Evolutionary conservation across 2,329 filamentous ascomycete species (phyloP), one percentile per base, ranked within the genome.

Genomic region (Thielaviopsis populi): DNA sequence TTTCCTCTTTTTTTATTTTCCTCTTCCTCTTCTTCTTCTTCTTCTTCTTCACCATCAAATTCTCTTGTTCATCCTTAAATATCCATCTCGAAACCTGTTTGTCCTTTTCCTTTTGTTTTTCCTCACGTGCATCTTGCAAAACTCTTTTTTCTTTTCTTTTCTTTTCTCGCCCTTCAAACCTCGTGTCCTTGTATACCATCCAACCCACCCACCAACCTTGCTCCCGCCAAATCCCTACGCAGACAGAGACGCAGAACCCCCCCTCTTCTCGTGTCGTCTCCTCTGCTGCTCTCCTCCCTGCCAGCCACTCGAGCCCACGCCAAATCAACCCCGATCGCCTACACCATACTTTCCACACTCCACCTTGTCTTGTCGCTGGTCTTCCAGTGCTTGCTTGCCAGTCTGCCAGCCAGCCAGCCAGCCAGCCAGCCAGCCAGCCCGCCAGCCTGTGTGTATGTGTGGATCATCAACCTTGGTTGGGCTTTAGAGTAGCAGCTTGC

Each of bases 51-150:
- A 56, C 8, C 15, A 56, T 56, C 53, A 17, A 37, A 56, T 33
- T 56, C 53, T 56, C 53, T 33, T 30, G 53, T 22, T 56, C 53
- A 56, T 56, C 53, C 30, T 56, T 56, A 56, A 30, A 56, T n/a
- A n/a, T 56, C 53, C 2, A 50, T 50, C 53, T n/a, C 53, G 15
- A 56, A 37, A 17, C 53, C 53, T 56, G 42, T 8, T 46, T 19
- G 42, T 19, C 42, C n/a, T n/a, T 19, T 46, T 56, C 37, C 17
- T 56, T 30, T 33, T 27, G 30, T 54, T 30, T 30, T 27, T 13
- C 53, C 53, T 56, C 53, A 56, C 27, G 27, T 56, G 50, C 50
- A 56, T 56, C 27, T 33, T 27, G 50, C 50, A 56, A 33, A 3
- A 37, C 8, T 19, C 46, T 50, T 33, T 56, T 54, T 30, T 56